phyloP scores from a whole-genome alignment of 148 eudicot genomes.

The Rhododendron henanense region DNA sequence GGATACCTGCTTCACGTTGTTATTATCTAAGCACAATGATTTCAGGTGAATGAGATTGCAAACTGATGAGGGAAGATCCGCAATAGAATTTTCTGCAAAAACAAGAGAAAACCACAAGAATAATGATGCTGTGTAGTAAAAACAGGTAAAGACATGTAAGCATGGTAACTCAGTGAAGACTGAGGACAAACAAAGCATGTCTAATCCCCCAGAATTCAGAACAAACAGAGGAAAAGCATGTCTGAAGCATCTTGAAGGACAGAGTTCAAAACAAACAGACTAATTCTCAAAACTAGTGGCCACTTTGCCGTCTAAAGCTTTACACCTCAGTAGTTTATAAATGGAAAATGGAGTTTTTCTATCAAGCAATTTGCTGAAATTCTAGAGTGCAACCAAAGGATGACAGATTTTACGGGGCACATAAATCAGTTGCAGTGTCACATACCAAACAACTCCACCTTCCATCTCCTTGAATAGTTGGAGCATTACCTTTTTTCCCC shows the following conservation, averaged over 20 bases:
- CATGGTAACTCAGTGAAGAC: not conserved
- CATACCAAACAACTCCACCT: not conserved
- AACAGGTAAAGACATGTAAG: not conserved
- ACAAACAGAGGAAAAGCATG: not conserved
- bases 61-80: conserved; percentile 80
- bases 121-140: not conserved
- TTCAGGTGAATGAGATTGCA: conserved; percentile 83
- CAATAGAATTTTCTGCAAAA: conserved; percentile 64
- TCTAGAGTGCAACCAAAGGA: conserved; percentile 3
- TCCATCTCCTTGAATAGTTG: not conserved
- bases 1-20: conserved; percentile 72
- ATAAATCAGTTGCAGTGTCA: not conserved
- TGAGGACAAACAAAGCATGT: not conserved
- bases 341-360: not conserved
- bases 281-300: not conserved
- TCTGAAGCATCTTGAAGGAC: not conserved
- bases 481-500: not conserved
- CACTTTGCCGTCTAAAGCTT: not conserved
- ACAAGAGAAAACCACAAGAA: not conserved
- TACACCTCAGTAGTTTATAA: not conserved
- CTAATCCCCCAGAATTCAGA: not conserved
- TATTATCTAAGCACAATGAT: conserved; percentile 78
- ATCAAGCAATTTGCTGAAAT: conserved; percentile 8
- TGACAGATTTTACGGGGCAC: not conserved
- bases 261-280: not conserved